Percentiles rank a stretch among this genome's conserved stretches.
phyloP scores from a whole-genome alignment of 495 filamentous ascomycete genomes.

The Beverwykella pulmonaria region DNA sequence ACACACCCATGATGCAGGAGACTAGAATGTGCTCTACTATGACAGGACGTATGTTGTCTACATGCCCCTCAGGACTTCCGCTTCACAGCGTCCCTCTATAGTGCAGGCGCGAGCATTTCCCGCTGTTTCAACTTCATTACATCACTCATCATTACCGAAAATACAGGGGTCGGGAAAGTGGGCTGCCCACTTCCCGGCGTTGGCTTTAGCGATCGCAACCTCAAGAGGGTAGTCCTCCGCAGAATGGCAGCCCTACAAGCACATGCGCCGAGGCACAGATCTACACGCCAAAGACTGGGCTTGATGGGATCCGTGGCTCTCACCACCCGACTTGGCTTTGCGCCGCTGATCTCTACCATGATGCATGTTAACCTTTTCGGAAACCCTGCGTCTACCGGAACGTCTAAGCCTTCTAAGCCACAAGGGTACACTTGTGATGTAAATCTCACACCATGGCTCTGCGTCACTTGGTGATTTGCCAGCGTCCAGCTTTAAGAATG shows the following conservation, averaged over 20 bases:
- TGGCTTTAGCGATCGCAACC: slow-evolving; percentile 15
- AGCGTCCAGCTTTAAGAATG: background rate
- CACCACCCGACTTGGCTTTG: slow-evolving; percentile 30
- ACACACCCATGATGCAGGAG: no score
- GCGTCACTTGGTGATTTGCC: slow-evolving; percentile 19
- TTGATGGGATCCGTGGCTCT: slow-evolving; percentile 20
- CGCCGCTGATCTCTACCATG: slow-evolving; percentile 27
- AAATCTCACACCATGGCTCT: slow-evolving; percentile 17
- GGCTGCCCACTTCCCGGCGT: background rate
- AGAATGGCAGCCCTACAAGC: slow-evolving; percentile 19
- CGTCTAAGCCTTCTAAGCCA: slow-evolving; percentile 9
- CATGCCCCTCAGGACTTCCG: no score
- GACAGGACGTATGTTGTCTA: no score
- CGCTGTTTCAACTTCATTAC: background rate
- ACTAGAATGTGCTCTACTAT: no score
- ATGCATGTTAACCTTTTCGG: slow-evolving; percentile 1
- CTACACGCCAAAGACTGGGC: slow-evolving; percentile 6
- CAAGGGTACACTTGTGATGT: background rate
- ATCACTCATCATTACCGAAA: slow-evolving; percentile 14
- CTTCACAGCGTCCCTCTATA: no score
- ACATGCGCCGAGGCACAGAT: background rate
- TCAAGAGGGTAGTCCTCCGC: slow-evolving; percentile 21
- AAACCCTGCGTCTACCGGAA: slow-evolving; percentile 8
- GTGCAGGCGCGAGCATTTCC: no score
- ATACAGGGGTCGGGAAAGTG: background rate